A percentile compares a stretch with the other conserved stretches of the same genome.
These are phyloP conservation scores for Capronia americana DNA, from an alignment of 2,329 filamentous ascomycete genomes.

Conservation along the genomic window DNA sequence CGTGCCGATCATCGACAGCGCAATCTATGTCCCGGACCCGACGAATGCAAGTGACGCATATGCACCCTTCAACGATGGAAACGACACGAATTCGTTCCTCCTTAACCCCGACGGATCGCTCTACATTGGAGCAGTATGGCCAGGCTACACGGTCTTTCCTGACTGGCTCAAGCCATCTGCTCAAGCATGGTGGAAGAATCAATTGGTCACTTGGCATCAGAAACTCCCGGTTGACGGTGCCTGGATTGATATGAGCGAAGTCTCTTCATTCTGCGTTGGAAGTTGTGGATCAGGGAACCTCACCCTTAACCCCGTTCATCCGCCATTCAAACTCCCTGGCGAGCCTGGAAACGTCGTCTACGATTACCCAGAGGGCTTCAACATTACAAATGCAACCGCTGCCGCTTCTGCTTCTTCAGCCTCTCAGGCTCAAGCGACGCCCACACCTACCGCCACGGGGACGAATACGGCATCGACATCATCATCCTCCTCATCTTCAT, in stretches of 20 bases:
- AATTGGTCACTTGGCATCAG: constrained; percentile 59
- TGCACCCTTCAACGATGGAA: constrained; percentile 58
- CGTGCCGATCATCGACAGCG: constrained; percentile 66
- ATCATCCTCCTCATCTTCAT: constrained; percentile 40
- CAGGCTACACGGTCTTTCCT: constrained; percentile 65
- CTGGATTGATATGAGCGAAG: constrained; percentile 70
- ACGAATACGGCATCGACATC: constrained; percentile 43
- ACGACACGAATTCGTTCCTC: constrained; percentile 57
- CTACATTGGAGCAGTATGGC: constrained; percentile 64
- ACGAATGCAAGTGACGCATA: constrained; percentile 71
- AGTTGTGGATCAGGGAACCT: constrained; percentile 72
- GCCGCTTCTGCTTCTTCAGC: constrained; percentile 65
- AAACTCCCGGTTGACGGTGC: constrained; percentile 61
- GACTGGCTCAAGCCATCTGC: constrained; percentile 67
- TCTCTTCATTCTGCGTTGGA: constrained; percentile 71
- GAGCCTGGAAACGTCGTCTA: constrained; percentile 66
- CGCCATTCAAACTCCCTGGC: constrained; percentile 69
- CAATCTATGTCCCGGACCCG: constrained; percentile 75
- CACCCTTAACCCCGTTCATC: constrained; percentile 71
- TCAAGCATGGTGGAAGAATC: constrained; percentile 65
- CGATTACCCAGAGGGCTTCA: constrained; percentile 72
- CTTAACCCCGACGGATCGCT: constrained; percentile 61
- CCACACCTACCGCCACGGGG: constrained; percentile 42
- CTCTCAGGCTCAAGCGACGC: constrained; percentile 58
- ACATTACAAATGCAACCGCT: constrained; percentile 71